Percentiles rank a stretch among this genome's conserved stretches.
phyloP scores from a whole-genome alignment of 768 basidiomycete genomes.

The Rhodotorula babjevae region DNA sequence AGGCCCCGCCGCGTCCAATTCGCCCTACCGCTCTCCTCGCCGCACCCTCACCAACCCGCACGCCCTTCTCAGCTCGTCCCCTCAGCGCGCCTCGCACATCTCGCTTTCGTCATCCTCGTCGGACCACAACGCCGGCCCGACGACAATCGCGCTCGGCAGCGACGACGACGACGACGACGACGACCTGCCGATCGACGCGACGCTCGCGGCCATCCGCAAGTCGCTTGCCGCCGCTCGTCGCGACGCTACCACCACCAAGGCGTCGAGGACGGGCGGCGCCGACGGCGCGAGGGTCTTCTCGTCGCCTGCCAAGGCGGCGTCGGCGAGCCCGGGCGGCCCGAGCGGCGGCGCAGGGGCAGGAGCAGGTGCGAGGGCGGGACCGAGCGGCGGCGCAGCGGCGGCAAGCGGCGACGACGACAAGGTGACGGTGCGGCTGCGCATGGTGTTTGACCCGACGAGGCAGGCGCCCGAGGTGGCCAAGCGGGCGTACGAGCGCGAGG shows the following conservation, averaged over 20 bases:
- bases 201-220: constrained; percentile 5
- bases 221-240: too few species aligned
- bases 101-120: background rate
- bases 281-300: background rate
- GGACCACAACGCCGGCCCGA: background rate
- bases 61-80: background rate
- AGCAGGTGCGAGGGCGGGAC: too few species aligned
- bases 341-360: too few species aligned
- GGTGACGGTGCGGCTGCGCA: constrained; percentile 1
- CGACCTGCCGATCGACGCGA: background rate
- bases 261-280: background rate
- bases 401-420: too few species aligned
- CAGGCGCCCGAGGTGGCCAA: constrained; percentile 6
- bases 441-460: constrained; percentile 17
- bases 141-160: too few species aligned
- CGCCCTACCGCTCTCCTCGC: background rate
- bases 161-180: background rate
- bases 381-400: too few species aligned
- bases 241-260: too few species aligned
- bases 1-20: background rate
- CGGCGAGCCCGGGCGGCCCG: background rate
- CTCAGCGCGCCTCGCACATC: background rate
- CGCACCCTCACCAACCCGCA: background rate
- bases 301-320: background rate
- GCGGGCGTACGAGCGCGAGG: constrained; percentile 8